Percentiles rank a stretch among this genome's conserved stretches.
phyloP scores from a whole-genome alignment of 768 basidiomycete genomes.

The Termitomyces sp. region DNA sequence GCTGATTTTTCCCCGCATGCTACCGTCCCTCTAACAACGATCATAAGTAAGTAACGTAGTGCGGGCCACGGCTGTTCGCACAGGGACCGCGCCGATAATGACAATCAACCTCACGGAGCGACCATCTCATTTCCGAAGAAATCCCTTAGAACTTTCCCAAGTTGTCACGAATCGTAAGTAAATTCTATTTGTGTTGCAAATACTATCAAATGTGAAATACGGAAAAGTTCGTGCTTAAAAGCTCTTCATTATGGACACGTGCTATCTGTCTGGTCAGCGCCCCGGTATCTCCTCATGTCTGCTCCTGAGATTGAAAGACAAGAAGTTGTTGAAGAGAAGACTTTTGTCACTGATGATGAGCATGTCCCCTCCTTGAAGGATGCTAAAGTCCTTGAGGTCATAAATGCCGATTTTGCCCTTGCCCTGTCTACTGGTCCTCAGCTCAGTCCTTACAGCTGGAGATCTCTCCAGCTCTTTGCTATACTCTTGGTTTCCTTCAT shows the following conservation, averaged over 20 bases:
- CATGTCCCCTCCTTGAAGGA: conserved; percentile 7
- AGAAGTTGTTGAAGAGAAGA: conserved; percentile 9
- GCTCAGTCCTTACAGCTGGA: conserved; percentile 29
- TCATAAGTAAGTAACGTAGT: too few species aligned
- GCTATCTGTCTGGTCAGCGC: not conserved
- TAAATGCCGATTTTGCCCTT: conserved; percentile 37
- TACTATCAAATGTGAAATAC: not conserved
- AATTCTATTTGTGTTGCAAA: not conserved
- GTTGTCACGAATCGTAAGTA: not conserved
- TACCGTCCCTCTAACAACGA: not conserved
- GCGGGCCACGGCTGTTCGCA: too few species aligned
- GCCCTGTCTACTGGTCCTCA: conserved; percentile 39
- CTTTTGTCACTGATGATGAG: not conserved
- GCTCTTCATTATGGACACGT: not conserved
- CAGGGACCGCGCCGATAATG: too few species aligned
- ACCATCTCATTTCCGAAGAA: not conserved
- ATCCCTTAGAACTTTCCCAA: not conserved
- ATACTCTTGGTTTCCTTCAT: conserved; percentile 38
- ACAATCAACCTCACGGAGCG: not conserved
- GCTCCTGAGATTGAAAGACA: conserved; percentile 11
- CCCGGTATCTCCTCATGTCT: conserved; percentile 11
- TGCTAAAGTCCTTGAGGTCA: conserved; percentile 20
- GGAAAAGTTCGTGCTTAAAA: not conserved
- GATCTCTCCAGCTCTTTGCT: conserved; percentile 35
- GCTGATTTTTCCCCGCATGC: not conserved